Conservation (phyloP, 2,329 filamentous ascomycete genomes). For the Neocatenulostroma microsporum region DNA sequence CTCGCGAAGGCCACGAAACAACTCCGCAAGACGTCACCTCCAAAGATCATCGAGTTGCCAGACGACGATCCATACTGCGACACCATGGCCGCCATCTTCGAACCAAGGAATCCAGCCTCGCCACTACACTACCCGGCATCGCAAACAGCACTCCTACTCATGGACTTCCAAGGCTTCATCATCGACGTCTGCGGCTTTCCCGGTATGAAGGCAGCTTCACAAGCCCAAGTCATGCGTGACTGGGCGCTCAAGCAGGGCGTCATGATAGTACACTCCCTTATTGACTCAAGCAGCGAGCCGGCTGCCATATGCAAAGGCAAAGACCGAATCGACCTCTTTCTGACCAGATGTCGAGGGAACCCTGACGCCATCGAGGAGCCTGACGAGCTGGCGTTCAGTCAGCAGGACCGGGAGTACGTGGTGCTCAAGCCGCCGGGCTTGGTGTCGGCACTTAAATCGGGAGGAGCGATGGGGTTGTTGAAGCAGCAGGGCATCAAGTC, state of each 20-base stretch:
- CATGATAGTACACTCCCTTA: conserved; percentile 12
- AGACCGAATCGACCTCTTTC: conserved; percentile 1
- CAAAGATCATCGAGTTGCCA: too few relatives aligned
- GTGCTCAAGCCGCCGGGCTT: conserved; percentile 9
- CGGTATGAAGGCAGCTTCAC: background rate
- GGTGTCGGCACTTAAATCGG: conserved; percentile 11
- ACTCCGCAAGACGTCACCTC: background rate
- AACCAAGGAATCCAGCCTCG: conserved; percentile 8
- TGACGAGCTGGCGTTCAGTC: conserved; percentile 4
- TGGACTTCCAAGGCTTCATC: conserved; percentile 14
- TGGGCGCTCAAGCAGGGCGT: conserved; percentile 12
- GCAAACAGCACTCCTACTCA: conserved; percentile 12
- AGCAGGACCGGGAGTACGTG: conserved; percentile 6
- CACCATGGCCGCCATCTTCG: conserved; percentile 6
- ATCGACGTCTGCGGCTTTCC: conserved; percentile 1
- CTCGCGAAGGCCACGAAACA: background rate
- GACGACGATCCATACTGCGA: background rate
- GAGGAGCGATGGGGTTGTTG: conserved; percentile 7
- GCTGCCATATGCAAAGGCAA: conserved; percentile 6
- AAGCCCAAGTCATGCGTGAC: conserved; percentile 8
- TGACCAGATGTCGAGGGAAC: conserved; percentile 1
- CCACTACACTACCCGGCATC: conserved; percentile 9
- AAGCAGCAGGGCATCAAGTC: conserved; percentile 8
- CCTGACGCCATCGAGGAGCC: conserved; percentile 5
- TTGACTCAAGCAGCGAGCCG: conserved; percentile 6